These are phyloP conservation scores for Neoconidiobolus thromboides DNA, from an alignment of 371 early-diverging fungal genomes.

Conservation along the genomic window DNA sequence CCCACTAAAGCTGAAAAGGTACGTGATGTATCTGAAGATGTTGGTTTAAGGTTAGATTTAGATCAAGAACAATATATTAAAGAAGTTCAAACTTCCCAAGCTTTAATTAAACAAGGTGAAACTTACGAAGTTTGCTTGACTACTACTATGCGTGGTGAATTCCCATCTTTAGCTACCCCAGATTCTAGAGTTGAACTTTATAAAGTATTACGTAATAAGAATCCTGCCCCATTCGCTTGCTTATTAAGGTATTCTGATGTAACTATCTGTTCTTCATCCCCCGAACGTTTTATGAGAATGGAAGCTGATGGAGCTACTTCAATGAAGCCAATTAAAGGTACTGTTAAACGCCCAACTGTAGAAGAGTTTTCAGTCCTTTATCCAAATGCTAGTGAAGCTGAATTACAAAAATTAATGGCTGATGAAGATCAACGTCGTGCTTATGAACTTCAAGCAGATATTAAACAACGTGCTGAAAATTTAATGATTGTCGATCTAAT, in stretches of 20 bases:
- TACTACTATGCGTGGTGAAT: slow-evolving; percentile 33
- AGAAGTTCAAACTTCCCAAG: slow-evolving; percentile 36
- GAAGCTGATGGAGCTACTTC: slow-evolving; percentile 31
- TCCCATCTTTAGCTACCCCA: background rate
- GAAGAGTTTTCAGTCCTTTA: slow-evolving; percentile 21
- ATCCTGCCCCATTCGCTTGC: slow-evolving; percentile 80
- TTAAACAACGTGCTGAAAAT: slow-evolving; percentile 89
- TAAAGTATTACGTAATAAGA: slow-evolving; percentile 38
- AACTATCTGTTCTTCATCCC: slow-evolving; percentile 40
- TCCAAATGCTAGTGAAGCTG: slow-evolving; percentile 11
- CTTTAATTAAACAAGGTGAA: slow-evolving; percentile 66
- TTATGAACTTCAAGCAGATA: slow-evolving; percentile 16
- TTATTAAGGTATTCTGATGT: slow-evolving; percentile 27
- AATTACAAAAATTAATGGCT: slow-evolving; percentile 13
- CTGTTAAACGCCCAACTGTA: slow-evolving; percentile 26
- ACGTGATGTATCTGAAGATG: background rate
- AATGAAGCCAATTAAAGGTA: slow-evolving; percentile 96
- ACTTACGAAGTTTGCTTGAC: slow-evolving; percentile 90
- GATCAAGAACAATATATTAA: slow-evolving; percentile 24
- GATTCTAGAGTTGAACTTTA: slow-evolving; percentile 26
- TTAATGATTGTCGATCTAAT: slow-evolving; percentile 96
- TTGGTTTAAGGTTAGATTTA: background rate
- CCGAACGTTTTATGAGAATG: slow-evolving; percentile 70
- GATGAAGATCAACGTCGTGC: slow-evolving; percentile 19
- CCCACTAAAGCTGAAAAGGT: too few relatives aligned